Base-by-base conservation (phyloP, 768 basidiomycete species). In the Brasilioporus rufonigricans region DNA sequence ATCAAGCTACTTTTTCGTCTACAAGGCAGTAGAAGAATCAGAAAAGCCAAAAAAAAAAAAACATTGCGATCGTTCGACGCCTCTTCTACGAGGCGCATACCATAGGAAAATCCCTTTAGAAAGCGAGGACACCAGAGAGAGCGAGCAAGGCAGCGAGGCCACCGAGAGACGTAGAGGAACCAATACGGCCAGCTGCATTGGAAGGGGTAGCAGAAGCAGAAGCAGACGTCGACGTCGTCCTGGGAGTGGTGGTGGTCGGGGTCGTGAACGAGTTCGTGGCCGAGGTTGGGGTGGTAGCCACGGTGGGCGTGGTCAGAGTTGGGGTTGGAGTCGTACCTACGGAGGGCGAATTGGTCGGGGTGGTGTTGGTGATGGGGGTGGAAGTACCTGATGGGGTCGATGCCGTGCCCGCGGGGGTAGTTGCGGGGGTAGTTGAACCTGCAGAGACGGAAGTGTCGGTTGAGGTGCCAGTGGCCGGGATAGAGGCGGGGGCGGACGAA, bases 171-270 rank as follows among this genome's bases (percentile, higher is more conserved):
- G 44, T 31, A 5, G 65, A 59, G 9, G 63, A 53, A 6, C 58
- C 67, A 3, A 58, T 23, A 11, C 68, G 65, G 18, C 48, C 45
- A 7, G 68, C 70, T 19, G 68, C 68, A 1, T 23, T 59, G 35
- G 53, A 43, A 1, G 56, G 31, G 11, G 62, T 62, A 3, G 68
- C 11, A 18, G 69, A 58, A 1, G 63, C 9, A 4, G 62, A 40
- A 3, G 62, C 44, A 41, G 75, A 70, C 11, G 77, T 72, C 0
- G 79, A 72, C 10, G 65, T 29, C n/a, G n/a, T n/a, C n/a, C n/a
- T n/a, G n/a, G n/a, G n/a, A 3, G 65, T 61, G 8, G 46, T 11
- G 18, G 76, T 61, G 33, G 76, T 59, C 24, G 64, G 56, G 0
- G 72, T 57, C 11, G 73, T 61, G 23, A 7, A 5, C 2, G n/a